Conservation (phyloP, 2,329 filamentous ascomycete genomes). For the Cordyceps fumosorosea region DNA sequence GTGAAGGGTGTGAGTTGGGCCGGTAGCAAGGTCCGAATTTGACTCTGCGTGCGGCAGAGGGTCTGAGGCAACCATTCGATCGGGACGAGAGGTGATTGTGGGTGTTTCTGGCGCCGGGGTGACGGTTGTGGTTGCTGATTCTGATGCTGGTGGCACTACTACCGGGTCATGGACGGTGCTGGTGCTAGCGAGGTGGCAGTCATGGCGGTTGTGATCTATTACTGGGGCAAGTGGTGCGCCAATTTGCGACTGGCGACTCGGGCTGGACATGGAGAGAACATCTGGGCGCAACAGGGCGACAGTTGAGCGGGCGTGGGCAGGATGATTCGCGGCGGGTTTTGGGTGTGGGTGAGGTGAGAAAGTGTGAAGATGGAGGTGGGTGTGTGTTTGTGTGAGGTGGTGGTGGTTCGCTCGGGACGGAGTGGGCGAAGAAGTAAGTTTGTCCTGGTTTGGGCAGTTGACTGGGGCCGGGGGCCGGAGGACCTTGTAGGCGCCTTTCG, state of each 20-base stretch:
- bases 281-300: slow-evolving; percentile 32
- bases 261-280: slow-evolving; percentile 54
- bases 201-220: slow-evolving; percentile 22
- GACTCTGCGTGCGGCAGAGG: background rate
- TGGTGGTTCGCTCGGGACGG: background rate
- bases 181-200: background rate
- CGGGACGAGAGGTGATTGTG: background rate
- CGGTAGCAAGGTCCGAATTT: background rate
- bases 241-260: slow-evolving; percentile 46
- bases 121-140: background rate
- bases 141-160: background rate
- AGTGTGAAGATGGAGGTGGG: background rate
- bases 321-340: slow-evolving; percentile 17
- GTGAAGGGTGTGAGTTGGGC: background rate
- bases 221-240: slow-evolving; percentile 43
- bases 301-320: slow-evolving; percentile 19
- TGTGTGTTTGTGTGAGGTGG: background rate
- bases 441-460: background rate
- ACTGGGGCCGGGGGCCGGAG: background rate
- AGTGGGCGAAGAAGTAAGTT: background rate
- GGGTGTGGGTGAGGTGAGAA: background rate
- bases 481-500: background rate
- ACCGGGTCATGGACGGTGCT: slow-evolving; percentile 8
- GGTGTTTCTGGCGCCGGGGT: background rate
- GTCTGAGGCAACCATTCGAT: background rate